Base-by-base conservation (phyloP, 2,329 filamentous ascomycete genomes). In the Sarocladiaceae sp. region DNA sequence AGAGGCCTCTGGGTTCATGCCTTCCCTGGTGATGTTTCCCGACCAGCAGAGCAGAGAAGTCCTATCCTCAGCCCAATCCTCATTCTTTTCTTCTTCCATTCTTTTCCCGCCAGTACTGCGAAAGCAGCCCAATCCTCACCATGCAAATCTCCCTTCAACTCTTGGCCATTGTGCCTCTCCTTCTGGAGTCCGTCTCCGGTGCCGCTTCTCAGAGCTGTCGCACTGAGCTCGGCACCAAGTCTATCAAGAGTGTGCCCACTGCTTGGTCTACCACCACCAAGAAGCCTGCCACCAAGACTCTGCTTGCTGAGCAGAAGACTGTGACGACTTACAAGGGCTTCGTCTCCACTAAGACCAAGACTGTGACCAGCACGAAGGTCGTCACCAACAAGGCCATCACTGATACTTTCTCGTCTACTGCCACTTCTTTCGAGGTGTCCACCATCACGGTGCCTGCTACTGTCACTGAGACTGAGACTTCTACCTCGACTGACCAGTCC, bases 401-500 rank as follows among this genome's bases (percentile, higher is more conserved):
- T 8, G 39, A 42, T n/a, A 42, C 23, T 17, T 48, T 48, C 26
- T 10, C 5, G 4, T 28, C 44, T 17, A 48, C 44, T 13, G 12
- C 22, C 25, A 48, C 44, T 18, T 6, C 15, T 18, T 48, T 29
- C 26, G 44, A 6, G 5, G 44, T 48, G 10, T 11, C 11, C 10
- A 42, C 37, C 10, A 33, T 20, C 49, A 44, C 49, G 25, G 20
- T 51, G 33, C 18, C 49, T 15, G 10, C 15, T 12, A 51, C 31
- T 22, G 33, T 51, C 15, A 51, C 49, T 7, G 42, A 31, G 12
- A 52, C 51, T 3, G 20, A 23, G 18, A 52, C 51, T 20, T 22
- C 18, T 25, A 52, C 51, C 12, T 28, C 26, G 10, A 48, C 40
- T 20, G 15, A 23, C 22, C 31, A 23, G 26, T 52, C 51, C 13